Percentiles rank a stretch among this genome's conserved stretches.
These are phyloP conservation scores for Cladobotryum mycophilum DNA, from an alignment of 2,329 filamentous ascomycete species.

Conservation along the genomic window DNA sequence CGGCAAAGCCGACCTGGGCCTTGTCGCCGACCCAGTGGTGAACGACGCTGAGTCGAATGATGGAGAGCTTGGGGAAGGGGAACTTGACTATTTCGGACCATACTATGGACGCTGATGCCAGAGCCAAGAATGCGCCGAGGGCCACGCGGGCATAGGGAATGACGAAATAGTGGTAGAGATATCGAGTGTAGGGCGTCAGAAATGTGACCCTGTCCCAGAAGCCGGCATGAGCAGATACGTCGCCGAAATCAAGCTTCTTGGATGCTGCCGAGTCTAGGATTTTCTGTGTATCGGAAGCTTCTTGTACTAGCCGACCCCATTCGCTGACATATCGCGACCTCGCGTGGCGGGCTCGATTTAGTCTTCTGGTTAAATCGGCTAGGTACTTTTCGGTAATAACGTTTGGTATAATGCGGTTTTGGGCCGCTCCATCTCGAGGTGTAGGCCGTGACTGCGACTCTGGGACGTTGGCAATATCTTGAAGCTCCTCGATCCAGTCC, in stretches of 20 bases:
- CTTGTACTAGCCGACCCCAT: slow-evolving; percentile 73
- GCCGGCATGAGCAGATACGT: slow-evolving; percentile 48
- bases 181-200: slow-evolving; percentile 75
- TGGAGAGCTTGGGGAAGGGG: slow-evolving; percentile 69
- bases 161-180: slow-evolving; percentile 67
- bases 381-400: slow-evolving; percentile 92
- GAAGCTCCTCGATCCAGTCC: slow-evolving; percentile 95
- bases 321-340: slow-evolving; percentile 77
- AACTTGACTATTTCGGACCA: slow-evolving; percentile 92
- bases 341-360: slow-evolving; percentile 76
- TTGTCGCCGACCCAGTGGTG: slow-evolving; percentile 66
- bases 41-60: slow-evolving; percentile 61
- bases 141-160: slow-evolving; percentile 62
- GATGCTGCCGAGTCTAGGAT: slow-evolving; percentile 80
- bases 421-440: slow-evolving; percentile 35
- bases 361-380: slow-evolving; percentile 76
- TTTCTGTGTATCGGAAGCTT: slow-evolving; percentile 68
- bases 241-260: slow-evolving; percentile 70
- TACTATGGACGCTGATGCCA: slow-evolving; percentile 76
- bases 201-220: slow-evolving; percentile 51
- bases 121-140: slow-evolving; percentile 60
- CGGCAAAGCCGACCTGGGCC: slow-evolving; percentile 75
- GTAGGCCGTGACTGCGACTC: slow-evolving; percentile 49
- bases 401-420: slow-evolving; percentile 55
- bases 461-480: slow-evolving; percentile 65